Evolutionary conservation across 2,329 filamentous ascomycete species (phyloP).

Genomic region (Dactylellina cionopaga): DNA sequence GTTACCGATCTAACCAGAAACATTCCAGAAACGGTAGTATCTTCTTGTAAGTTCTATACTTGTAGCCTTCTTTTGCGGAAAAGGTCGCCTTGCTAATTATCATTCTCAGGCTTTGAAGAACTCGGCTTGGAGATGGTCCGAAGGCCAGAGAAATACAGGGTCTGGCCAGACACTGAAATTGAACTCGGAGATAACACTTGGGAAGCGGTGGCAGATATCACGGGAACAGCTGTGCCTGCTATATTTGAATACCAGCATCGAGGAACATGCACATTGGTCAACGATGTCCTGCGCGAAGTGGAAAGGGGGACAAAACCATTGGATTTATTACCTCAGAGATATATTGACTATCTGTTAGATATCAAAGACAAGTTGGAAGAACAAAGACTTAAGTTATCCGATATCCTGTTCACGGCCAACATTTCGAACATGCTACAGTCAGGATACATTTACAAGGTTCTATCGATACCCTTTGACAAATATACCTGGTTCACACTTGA

Average conservation of each 20-base stretch:
- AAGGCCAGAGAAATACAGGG: conserved; percentile 13
- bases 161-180: conserved; percentile 26
- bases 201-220: conserved; percentile 50
- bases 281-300: conserved; percentile 3
- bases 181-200: conserved; percentile 10
- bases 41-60: conserved; percentile 25
- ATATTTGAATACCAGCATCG: conserved; percentile 45
- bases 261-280: conserved; percentile 31
- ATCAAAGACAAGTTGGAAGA: conserved; percentile 27
- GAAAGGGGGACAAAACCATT: not conserved
- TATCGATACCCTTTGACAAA: conserved; percentile 46
- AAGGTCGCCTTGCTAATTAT: not conserved
- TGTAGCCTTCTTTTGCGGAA: not conserved
- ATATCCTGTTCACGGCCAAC: conserved; percentile 53
- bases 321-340: not conserved
- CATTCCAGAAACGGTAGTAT: conserved; percentile 47
- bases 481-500: conserved; percentile 48
- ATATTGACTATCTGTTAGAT: conserved; percentile 16
- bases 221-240: conserved; percentile 48
- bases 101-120: conserved; percentile 29
- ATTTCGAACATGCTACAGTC: conserved; percentile 35
- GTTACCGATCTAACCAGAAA: conserved; percentile 45
- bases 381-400: conserved; percentile 28
- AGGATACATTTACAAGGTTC: conserved; percentile 49
- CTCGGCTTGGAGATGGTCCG: conserved; percentile 31